A percentile compares a stretch with the other conserved stretches of the same genome.
Conservation (phyloP, 2,329 filamentous ascomycete genomes). For the Aspergillus hiratsukae region DNA sequence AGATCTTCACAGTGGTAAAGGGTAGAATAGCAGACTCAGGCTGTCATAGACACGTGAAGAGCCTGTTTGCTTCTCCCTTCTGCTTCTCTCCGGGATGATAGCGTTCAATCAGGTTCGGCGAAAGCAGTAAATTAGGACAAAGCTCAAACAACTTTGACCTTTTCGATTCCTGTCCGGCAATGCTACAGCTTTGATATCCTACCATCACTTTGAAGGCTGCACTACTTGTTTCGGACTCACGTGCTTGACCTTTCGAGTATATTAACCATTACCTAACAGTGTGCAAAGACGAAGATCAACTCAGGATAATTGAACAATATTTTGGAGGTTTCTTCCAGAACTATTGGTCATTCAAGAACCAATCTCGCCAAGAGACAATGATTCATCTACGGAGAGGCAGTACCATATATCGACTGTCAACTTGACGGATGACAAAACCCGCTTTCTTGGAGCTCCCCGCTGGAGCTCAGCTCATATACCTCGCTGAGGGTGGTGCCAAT, state of each 20-base stretch:
- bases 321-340: neutral
- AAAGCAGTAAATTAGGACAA: neutral
- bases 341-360: neutral
- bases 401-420: slow-evolving; percentile 10
- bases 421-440: slow-evolving; percentile 29
- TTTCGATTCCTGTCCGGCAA: neutral
- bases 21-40: neutral
- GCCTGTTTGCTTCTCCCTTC: neutral
- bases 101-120: neutral
- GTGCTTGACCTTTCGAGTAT: neutral
- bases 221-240: slow-evolving; percentile 7
- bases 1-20: neutral
- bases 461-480: slow-evolving; percentile 39
- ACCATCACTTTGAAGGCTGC: neutral
- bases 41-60: neutral
- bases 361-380: slow-evolving; percentile 12
- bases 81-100: neutral
- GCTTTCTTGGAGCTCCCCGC: slow-evolving; percentile 31
- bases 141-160: neutral
- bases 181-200: neutral
- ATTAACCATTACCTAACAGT: neutral
- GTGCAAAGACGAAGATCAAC: neutral
- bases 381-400: slow-evolving; percentile 10
- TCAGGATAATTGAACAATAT: neutral
- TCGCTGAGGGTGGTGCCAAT: slow-evolving; percentile 72